Evolutionary conservation across 139 green algal genomes (phyloP).

Genomic region (Eudorina sp.): DNA sequence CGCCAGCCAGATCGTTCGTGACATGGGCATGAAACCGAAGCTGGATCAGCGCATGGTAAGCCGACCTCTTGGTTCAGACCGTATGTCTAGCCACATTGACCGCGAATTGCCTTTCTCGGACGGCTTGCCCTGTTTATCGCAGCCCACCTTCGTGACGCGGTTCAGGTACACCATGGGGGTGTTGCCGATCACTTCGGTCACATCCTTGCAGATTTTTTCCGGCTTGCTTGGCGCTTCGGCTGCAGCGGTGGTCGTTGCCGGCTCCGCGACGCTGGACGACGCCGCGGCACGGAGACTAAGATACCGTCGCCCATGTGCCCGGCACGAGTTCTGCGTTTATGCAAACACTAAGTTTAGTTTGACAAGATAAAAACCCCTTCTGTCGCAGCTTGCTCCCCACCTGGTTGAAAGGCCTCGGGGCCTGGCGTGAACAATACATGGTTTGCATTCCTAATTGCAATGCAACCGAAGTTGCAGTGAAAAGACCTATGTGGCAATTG

Average conservation of each 20-base stretch:
- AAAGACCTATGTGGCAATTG: too few species aligned
- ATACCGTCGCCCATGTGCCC: neutral
- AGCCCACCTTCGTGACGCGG: constrained; percentile 63
- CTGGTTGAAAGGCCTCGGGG: neutral
- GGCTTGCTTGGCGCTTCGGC: neutral
- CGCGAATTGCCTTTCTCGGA: neutral
- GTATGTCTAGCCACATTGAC: too few species aligned
- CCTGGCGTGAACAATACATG: neutral
- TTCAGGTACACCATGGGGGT: constrained; percentile 89
- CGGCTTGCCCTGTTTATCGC: neutral
- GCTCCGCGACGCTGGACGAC: neutral
- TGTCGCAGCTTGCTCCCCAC: neutral
- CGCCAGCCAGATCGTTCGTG: too few species aligned
- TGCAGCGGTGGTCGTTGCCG: neutral
- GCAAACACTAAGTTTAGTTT: neutral
- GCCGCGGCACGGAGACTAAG: neutral
- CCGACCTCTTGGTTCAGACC: too few species aligned
- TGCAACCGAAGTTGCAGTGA: too few species aligned
- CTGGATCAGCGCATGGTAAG: too few species aligned
- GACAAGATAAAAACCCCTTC: neutral
- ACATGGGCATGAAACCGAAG: too few species aligned
- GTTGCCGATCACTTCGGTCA: constrained; percentile 75
- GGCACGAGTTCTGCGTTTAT: neutral
- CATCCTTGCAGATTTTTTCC: constrained; percentile 6
- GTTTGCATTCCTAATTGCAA: neutral